A percentile compares a stretch with the other conserved stretches of the same genome.
Conservation (phyloP, 2,329 filamentous ascomycete species). For the Capronia americana region DNA sequence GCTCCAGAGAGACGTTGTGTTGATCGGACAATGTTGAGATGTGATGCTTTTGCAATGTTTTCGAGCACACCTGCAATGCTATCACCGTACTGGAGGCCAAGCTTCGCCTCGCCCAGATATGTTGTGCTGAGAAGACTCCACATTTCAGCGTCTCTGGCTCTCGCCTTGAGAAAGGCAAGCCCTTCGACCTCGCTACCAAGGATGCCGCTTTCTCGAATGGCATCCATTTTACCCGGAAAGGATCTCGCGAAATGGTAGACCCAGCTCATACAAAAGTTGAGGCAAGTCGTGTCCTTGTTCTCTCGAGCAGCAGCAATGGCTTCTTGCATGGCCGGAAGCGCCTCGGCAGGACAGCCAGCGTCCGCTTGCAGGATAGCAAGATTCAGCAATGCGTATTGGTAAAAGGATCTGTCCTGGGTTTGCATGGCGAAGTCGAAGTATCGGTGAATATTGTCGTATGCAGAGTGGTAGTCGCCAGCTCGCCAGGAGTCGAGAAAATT, state of each 20-base stretch:
- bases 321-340: conserved; percentile 92
- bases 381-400: conserved; percentile 94
- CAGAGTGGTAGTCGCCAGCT: conserved; percentile 84
- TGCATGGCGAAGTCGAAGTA: conserved; percentile 98
- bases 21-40: conserved; percentile 78
- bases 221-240: conserved; percentile 75
- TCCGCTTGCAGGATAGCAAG: conserved; percentile 92
- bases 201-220: conserved; percentile 74
- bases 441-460: conserved; percentile 88
- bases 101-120: conserved; percentile 82
- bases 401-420: conserved; percentile 79
- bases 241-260: conserved; percentile 91
- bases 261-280: conserved; percentile 97
- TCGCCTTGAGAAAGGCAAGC: conserved; percentile 80
- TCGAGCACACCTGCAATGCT: conserved; percentile 70
- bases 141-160: conserved; percentile 85
- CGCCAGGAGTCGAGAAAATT: conserved; percentile 93
- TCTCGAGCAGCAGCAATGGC: conserved; percentile 93
- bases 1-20: conserved; percentile 75
- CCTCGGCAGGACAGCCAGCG: conserved; percentile 89
- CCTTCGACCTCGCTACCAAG: conserved; percentile 80
- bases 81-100: conserved; percentile 72
- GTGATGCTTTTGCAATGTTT: conserved; percentile 79
- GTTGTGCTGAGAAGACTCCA: conserved; percentile 84
- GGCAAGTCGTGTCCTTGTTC: conserved; percentile 86